A percentile compares a stretch with the other conserved stretches of the same genome.
These are phyloP conservation scores for Exophiala dermatitidis DNA, from an alignment of 2,329 filamentous ascomycete genomes.

Conservation along the genomic window DNA sequence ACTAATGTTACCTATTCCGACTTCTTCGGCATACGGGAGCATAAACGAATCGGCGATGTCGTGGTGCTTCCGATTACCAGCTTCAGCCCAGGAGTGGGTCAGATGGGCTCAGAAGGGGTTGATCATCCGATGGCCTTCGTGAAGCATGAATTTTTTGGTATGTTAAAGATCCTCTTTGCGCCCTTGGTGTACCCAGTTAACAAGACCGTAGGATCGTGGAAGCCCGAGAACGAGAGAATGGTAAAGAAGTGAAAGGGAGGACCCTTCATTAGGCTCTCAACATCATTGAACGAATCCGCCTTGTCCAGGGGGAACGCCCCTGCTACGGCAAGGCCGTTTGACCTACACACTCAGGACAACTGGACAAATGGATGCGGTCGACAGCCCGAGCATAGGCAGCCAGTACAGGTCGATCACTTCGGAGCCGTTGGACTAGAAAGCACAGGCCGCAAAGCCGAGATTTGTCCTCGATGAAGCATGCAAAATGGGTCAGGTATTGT, in stretches of 20 bases:
- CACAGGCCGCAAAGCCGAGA: too few species aligned
- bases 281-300: too few species aligned
- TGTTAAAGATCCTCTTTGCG: slow-evolving; percentile 27
- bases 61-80: slow-evolving; percentile 91
- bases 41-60: slow-evolving; percentile 87
- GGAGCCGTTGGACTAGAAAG: too few species aligned
- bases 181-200: slow-evolving; percentile 6
- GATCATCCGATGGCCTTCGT: slow-evolving; percentile 97
- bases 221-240: slow-evolving; percentile 29
- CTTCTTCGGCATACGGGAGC: slow-evolving; percentile 76
- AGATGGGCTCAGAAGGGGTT: slow-evolving; percentile 82
- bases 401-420: too few species aligned
- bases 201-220: slow-evolving; percentile 28
- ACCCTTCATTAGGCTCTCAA: not conserved
- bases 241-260: slow-evolving; percentile 5
- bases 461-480: too few species aligned
- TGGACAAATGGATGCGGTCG: too few species aligned
- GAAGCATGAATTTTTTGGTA: slow-evolving; percentile 93
- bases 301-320: too few species aligned
- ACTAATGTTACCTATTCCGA: slow-evolving; percentile 71
- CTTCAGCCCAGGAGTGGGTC: slow-evolving; percentile 88
- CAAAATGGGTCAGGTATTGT: too few species aligned
- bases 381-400: too few species aligned
- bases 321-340: too few species aligned
- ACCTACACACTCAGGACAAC: too few species aligned